Base-by-base conservation (phyloP, 1,284 basidiomycete genomes). In the Apiotrichum sp. region DNA sequence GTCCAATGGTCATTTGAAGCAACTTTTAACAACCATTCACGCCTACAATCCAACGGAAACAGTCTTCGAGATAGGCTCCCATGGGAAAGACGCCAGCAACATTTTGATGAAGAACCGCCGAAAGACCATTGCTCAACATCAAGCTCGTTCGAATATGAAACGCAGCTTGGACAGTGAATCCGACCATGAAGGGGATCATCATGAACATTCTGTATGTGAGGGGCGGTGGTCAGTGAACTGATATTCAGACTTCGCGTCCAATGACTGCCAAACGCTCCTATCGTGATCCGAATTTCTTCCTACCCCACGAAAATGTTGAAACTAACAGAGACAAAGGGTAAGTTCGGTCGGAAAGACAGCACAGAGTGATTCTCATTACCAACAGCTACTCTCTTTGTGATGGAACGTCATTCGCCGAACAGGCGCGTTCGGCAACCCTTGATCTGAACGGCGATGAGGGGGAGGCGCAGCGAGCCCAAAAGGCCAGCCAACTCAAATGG, bases 21-120 rank as follows among this genome's bases (percentile, higher is more conserved):
- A 47, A 10, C 50, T 98, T 47, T 76, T 98, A 45, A 82, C 83
- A 44, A 82, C 83, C 34, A 85, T 98, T 44, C 87, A 85, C 63
- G 79, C 86, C 3, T 98, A 97, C 79, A 82, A 81, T 31, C 95
- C 95, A 4, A 73, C 80, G 1, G 95, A 98, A 74, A 98, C 95
- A 0, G 86, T 98, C 33, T 87, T 98, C 58, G 95, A 98, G 75
- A 80, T 96, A 31, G 91, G 89, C 0, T 81, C 81, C 2, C 83
- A 87, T 58, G 87, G 87, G 1, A 86, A 81, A 62, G 80, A 82
- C 3, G 82, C 81, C 7, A 86, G 82, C 52, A 82, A 85, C 3
- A 78, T 81, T 22, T 75, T 98, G 59, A 98, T 98, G 95, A 88
- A 89, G 73, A 86, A 89, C 63, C 80, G 95, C 14, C 80, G 93